Conservation (phyloP, 2,329 filamentous ascomycete genomes). For the Huntiella moniliformis region DNA sequence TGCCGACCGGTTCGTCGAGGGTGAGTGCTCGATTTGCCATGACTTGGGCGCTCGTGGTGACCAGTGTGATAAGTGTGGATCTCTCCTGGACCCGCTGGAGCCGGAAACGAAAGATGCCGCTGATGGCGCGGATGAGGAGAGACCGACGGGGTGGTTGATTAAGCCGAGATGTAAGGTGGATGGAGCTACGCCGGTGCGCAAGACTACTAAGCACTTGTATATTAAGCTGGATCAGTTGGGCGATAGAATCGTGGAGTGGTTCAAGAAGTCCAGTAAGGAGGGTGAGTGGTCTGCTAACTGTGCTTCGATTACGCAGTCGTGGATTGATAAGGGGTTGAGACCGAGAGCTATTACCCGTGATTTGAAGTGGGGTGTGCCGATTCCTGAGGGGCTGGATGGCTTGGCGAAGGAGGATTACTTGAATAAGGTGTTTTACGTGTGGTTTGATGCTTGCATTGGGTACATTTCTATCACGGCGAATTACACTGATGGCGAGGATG, state of each 20-base stretch:
- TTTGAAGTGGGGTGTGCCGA: slow-evolving; percentile 66
- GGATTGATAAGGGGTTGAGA: slow-evolving; percentile 69
- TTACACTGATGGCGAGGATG: slow-evolving; percentile 44
- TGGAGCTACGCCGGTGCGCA: slow-evolving; percentile 57
- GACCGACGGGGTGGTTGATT: slow-evolving; percentile 37
- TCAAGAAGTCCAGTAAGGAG: slow-evolving; percentile 50
- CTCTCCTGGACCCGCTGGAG: slow-evolving; percentile 52
- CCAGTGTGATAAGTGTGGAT: slow-evolving; percentile 58
- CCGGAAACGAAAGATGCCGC: slow-evolving; percentile 21
- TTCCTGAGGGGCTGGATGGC: slow-evolving; percentile 29
- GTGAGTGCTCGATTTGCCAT: slow-evolving; percentile 55
- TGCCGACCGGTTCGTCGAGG: slow-evolving; percentile 73
- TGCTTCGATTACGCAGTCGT: slow-evolving; percentile 56
- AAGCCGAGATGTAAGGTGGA: slow-evolving; percentile 88
- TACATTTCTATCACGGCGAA: slow-evolving; percentile 90
- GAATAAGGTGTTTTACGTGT: slow-evolving; percentile 69
- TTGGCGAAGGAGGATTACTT: slow-evolving; percentile 35
- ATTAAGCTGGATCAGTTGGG: slow-evolving; percentile 73
- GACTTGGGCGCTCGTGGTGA: slow-evolving; percentile 55
- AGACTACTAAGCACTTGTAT: slow-evolving; percentile 79
- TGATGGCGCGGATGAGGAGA: slow-evolving; percentile 16
- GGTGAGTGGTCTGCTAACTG: slow-evolving; percentile 63
- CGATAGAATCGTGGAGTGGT: slow-evolving; percentile 59
- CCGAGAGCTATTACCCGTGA: slow-evolving; percentile 81
- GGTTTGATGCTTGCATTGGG: slow-evolving; percentile 84